Conservation (phyloP, 306 rosid genomes). For the Quercus robur region DNA sequence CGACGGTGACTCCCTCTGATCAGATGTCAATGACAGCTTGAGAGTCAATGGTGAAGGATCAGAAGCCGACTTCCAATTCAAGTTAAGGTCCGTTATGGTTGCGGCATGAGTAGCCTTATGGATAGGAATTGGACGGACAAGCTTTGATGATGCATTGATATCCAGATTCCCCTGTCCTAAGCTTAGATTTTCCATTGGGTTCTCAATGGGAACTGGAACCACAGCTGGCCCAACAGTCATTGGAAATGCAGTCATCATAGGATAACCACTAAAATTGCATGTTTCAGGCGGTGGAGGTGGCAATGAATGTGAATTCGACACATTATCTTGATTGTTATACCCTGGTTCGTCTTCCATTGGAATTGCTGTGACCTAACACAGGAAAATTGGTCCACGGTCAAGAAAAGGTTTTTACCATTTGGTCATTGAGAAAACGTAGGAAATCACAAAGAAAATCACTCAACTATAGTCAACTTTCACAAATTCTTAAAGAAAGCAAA, state of each 20-base stretch:
- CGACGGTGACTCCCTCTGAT: slow-evolving; percentile 53
- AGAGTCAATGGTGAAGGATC: slow-evolving; percentile 70
- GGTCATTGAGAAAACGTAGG: neutral
- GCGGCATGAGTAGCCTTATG: slow-evolving; percentile 30
- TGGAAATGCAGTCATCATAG: slow-evolving; percentile 44
- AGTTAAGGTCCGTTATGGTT: slow-evolving; percentile 28
- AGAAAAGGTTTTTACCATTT: slow-evolving; percentile 7
- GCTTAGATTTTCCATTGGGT: slow-evolving; percentile 49
- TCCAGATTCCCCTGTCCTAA: slow-evolving; percentile 47
- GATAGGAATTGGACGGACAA: slow-evolving; percentile 33
- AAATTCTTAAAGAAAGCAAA: neutral
- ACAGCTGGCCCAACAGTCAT: slow-evolving; percentile 37
- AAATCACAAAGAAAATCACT: neutral
- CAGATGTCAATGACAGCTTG: slow-evolving; percentile 66
- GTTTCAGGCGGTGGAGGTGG: slow-evolving; percentile 45
- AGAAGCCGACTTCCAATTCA: slow-evolving; percentile 36
- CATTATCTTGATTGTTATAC: slow-evolving; percentile 47
- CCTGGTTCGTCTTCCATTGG: slow-evolving; percentile 74
- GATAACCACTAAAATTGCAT: slow-evolving; percentile 40
- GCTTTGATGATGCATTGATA: slow-evolving; percentile 28
- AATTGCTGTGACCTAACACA: slow-evolving; percentile 57
- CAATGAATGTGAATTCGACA: slow-evolving; percentile 43
- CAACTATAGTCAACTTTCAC: neutral
- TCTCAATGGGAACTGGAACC: slow-evolving; percentile 37
- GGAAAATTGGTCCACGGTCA: slow-evolving; percentile 9